Percentiles rank a stretch among this genome's conserved stretches.
phyloP scores from a whole-genome alignment of 2,329 filamentous ascomycete species.

The Whalleya microplaca region DNA sequence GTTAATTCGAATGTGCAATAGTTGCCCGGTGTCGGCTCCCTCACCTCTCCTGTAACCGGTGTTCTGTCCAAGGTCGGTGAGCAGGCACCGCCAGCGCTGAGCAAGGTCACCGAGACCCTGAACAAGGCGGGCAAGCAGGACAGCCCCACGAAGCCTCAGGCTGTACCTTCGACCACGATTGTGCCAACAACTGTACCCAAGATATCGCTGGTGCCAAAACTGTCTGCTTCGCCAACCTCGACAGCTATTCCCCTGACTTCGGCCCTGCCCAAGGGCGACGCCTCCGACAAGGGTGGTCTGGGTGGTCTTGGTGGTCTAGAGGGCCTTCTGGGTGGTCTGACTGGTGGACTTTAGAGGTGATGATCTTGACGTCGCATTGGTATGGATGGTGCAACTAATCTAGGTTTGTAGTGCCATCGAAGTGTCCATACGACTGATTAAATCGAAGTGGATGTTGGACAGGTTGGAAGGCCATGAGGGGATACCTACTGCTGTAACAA shows the following conservation, averaged over 20 bases:
- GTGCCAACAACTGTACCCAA: not conserved
- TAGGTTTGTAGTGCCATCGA: too few relatives aligned
- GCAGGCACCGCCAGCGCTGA: not conserved
- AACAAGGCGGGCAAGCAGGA: not conserved
- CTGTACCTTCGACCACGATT: not conserved
- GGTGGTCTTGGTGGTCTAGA: not conserved
- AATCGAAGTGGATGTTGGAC: too few relatives aligned
- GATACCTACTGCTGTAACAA: too few relatives aligned
- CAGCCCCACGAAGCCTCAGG: not conserved
- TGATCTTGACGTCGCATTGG: too few relatives aligned
- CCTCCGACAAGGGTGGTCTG: too few relatives aligned
- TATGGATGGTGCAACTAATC: too few relatives aligned
- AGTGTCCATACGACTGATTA: too few relatives aligned
- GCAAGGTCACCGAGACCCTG: not conserved
- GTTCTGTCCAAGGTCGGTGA: constrained; percentile 2
- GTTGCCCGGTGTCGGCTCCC: not conserved
- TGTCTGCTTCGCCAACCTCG: not conserved
- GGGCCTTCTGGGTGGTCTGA: not conserved
- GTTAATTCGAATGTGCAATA: not conserved
- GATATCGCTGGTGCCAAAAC: not conserved
- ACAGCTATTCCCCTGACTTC: not conserved
- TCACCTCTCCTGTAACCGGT: constrained; percentile 1
- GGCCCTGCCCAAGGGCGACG: not conserved
- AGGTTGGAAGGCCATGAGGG: too few relatives aligned
- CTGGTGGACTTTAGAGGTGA: too few relatives aligned